Evolutionary conservation across 768 basidiomycete species (phyloP).

Genomic region (Hypholoma fasciculare): DNA sequence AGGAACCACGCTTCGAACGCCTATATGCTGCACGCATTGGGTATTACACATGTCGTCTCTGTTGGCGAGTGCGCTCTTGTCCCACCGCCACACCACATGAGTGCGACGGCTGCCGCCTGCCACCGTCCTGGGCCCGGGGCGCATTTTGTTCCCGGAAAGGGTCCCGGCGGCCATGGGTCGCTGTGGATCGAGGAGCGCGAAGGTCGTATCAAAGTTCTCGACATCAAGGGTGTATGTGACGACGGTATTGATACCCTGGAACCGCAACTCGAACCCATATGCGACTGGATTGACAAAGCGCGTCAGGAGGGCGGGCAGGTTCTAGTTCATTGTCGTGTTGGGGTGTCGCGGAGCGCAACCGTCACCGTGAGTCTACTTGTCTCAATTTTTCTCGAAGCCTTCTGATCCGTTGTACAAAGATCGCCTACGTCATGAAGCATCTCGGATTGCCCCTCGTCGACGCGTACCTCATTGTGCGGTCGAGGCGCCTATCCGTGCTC

Average conservation of each 20-base stretch:
- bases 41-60: constrained; percentile 96
- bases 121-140: constrained; percentile 29
- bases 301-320: constrained; percentile 83
- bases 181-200: constrained; percentile 88
- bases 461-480: constrained; percentile 91
- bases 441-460: constrained; percentile 83
- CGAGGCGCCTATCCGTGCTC: constrained; percentile 83
- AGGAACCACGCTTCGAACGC: constrained; percentile 94
- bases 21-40: constrained; percentile 93
- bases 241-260: constrained; percentile 96
- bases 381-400: background rate
- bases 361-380: constrained; percentile 64
- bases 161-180: constrained; percentile 61
- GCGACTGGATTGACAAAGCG: constrained; percentile 92
- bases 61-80: constrained; percentile 93
- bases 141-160: constrained; percentile 44
- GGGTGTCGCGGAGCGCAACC: constrained; percentile 93
- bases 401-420: constrained; percentile 39
- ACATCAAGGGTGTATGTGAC: constrained; percentile 91
- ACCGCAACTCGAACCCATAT: constrained; percentile 84
- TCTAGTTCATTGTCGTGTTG: constrained; percentile 97
- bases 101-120: constrained; percentile 19
- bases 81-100: constrained; percentile 61
- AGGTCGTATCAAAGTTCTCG: constrained; percentile 87
- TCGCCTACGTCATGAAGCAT: constrained; percentile 97